A percentile compares a stretch with the other conserved stretches of the same genome.
Evolutionary conservation across 495 filamentous ascomycete genomes (phyloP).

Genomic region (Astrothelium macrocarpum): DNA sequence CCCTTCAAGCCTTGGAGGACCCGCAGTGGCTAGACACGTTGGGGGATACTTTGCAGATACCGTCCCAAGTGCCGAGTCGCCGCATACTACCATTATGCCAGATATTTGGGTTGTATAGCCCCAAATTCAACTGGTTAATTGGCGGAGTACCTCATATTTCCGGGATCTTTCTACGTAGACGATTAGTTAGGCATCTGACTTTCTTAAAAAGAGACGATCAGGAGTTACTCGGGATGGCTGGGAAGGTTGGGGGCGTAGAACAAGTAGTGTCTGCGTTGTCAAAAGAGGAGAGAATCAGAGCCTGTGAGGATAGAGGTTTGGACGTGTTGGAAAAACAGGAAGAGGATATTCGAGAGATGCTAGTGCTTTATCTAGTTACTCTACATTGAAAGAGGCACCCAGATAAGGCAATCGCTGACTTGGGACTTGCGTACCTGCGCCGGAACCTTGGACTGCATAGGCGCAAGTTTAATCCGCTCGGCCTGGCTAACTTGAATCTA

Average conservation of each 20-base stretch:
- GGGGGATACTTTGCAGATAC: constrained; percentile 22
- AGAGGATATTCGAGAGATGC: constrained; percentile 20
- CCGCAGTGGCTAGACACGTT: constrained; percentile 23
- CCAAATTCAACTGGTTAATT: constrained; percentile 39
- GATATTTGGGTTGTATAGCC: constrained; percentile 37
- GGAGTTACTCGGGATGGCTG: constrained; percentile 34
- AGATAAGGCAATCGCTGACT: too few species aligned
- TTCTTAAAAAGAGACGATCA: constrained; percentile 52
- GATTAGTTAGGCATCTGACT: constrained; percentile 36
- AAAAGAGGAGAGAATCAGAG: constrained; percentile 45
- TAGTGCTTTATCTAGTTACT: constrained; percentile 6
- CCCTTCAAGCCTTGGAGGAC: background rate
- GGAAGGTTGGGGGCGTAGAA: constrained; percentile 39
- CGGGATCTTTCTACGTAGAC: constrained; percentile 30
- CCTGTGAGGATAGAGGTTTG: constrained; percentile 44
- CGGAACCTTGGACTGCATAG: too few species aligned
- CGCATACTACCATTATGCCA: constrained; percentile 20
- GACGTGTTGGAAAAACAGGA: constrained; percentile 30
- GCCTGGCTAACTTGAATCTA: too few species aligned
- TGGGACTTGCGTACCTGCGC: too few species aligned
- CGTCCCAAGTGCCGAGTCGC: constrained; percentile 2
- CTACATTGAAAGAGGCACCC: too few species aligned
- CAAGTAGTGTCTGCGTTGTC: constrained; percentile 33
- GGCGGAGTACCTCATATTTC: constrained; percentile 25
- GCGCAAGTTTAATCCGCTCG: too few species aligned